These are phyloP conservation scores for Candida sanyaensis DNA, from an alignment of 1,139 yeast species.

Conservation along the genomic window DNA sequence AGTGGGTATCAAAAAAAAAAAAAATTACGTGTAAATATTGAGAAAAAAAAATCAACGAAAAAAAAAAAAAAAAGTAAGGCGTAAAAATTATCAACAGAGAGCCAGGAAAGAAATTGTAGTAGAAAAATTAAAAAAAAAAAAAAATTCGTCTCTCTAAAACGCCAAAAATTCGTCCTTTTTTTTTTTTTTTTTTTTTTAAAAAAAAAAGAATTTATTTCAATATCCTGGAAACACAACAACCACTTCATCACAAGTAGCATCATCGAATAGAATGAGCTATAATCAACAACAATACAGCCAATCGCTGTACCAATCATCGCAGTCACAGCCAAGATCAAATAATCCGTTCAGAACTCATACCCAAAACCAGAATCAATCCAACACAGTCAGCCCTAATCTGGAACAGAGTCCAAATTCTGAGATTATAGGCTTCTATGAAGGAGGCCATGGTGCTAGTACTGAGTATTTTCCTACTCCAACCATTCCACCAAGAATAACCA, in stretches of 20 bases:
- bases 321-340: not conserved
- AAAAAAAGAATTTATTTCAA: not conserved
- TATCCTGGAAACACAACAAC: not conserved
- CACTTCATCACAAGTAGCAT: not conserved
- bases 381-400: not conserved
- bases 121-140: not conserved
- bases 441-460: slow-evolving; percentile 3
- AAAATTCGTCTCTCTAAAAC: not conserved
- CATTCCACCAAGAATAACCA: slow-evolving; percentile 28
- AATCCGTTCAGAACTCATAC: not conserved
- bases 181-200: not conserved
- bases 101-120: not conserved
- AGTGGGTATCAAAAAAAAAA: not conserved
- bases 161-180: too few species aligned
- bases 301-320: not conserved
- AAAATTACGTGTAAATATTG: not conserved
- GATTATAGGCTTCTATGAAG: not conserved
- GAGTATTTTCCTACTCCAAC: slow-evolving; percentile 1
- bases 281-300: not conserved
- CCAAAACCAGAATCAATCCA: not conserved
- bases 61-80: not conserved
- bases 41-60: not conserved
- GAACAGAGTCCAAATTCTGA: not conserved
- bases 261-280: not conserved
- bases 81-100: not conserved